These are phyloP conservation scores for Fusarium keratoplasticum DNA, from an alignment of 2,329 filamentous ascomycete genomes.

Conservation along the genomic window DNA sequence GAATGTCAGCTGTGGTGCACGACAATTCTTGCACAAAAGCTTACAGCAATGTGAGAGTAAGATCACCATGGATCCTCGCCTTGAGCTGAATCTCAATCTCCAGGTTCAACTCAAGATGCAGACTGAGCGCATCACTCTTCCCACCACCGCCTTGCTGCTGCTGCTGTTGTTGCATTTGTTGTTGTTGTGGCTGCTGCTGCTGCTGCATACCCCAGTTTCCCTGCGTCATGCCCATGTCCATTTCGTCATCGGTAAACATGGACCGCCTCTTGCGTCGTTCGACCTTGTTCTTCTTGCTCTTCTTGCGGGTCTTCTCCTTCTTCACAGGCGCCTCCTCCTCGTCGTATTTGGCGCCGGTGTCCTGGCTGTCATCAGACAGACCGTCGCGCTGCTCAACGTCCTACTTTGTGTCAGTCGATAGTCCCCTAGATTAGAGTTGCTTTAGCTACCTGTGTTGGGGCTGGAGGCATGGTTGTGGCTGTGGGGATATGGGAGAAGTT, in stretches of 20 bases:
- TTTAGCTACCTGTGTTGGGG: background rate
- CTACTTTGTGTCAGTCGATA: background rate
- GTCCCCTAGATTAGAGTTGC: background rate
- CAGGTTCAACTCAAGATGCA: slow-evolving; percentile 82
- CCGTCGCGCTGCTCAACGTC: background rate
- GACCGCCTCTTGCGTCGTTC: slow-evolving; percentile 34
- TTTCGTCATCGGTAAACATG: slow-evolving; percentile 26
- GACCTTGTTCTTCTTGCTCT: slow-evolving; percentile 35
- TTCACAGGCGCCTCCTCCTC: slow-evolving; percentile 30
- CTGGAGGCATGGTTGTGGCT: background rate
- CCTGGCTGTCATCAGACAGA: background rate
- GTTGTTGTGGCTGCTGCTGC: slow-evolving; percentile 24
- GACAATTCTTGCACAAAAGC: slow-evolving; percentile 38
- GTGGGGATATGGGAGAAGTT: background rate
- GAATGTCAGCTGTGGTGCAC: background rate
- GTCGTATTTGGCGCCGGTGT: background rate
- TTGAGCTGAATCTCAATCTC: slow-evolving; percentile 88
- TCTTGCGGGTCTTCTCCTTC: slow-evolving; percentile 23
- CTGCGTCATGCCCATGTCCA: slow-evolving; percentile 29
- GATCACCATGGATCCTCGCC: slow-evolving; percentile 85
- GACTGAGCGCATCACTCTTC: slow-evolving; percentile 60
- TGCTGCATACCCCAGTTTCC: slow-evolving; percentile 28
- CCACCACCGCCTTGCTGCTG: slow-evolving; percentile 30
- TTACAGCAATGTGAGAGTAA: slow-evolving; percentile 77
- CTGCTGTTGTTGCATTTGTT: slow-evolving; percentile 26